Conservation (phyloP, 2,329 filamentous ascomycete species). For the Salinomyces thailandicus region DNA sequence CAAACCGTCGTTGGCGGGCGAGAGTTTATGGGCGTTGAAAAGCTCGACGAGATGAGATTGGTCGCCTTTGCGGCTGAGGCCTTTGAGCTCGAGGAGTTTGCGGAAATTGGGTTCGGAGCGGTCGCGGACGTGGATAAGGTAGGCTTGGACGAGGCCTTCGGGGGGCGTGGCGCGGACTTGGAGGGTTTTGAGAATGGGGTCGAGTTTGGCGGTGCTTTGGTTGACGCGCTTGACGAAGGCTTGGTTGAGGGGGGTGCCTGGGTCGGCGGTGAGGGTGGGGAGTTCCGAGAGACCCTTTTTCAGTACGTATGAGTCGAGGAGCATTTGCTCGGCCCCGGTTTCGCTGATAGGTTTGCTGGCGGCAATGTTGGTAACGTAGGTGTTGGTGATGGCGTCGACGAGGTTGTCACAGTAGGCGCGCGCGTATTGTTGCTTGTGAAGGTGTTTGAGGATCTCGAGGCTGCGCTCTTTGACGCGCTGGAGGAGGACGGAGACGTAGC, state of each 20-base stretch:
- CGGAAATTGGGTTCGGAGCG: constrained; percentile 89
- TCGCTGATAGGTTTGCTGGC: constrained; percentile 86
- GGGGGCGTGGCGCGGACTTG: constrained; percentile 86
- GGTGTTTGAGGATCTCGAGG: constrained; percentile 61
- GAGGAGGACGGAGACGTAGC: constrained; percentile 76
- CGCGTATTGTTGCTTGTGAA: constrained; percentile 88
- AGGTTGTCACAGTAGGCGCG: constrained; percentile 91
- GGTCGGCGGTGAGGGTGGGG: constrained; percentile 48
- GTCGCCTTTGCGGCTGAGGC: constrained; percentile 68
- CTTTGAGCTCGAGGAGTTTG: constrained; percentile 92
- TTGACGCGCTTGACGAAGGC: constrained; percentile 80
- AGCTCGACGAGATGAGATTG: constrained; percentile 75
- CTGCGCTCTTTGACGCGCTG: constrained; percentile 60
- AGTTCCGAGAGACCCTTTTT: constrained; percentile 69
- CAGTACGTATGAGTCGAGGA: constrained; percentile 85
- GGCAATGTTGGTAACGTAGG: constrained; percentile 74
- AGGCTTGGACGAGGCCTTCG: constrained; percentile 91
- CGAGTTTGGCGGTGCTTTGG: constrained; percentile 70
- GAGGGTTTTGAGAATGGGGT: constrained; percentile 88
- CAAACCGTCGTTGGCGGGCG: constrained; percentile 52
- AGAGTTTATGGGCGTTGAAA: constrained; percentile 73
- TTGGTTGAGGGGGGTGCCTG: constrained; percentile 42
- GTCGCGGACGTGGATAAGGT: constrained; percentile 93
- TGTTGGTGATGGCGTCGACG: constrained; percentile 73
- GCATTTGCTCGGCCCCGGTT: constrained; percentile 93